A percentile compares a stretch with the other conserved stretches of the same genome.
These are phyloP conservation scores for Colletotrichum ledebouriae DNA, from an alignment of 2,329 filamentous ascomycete genomes.

Conservation along the genomic window DNA sequence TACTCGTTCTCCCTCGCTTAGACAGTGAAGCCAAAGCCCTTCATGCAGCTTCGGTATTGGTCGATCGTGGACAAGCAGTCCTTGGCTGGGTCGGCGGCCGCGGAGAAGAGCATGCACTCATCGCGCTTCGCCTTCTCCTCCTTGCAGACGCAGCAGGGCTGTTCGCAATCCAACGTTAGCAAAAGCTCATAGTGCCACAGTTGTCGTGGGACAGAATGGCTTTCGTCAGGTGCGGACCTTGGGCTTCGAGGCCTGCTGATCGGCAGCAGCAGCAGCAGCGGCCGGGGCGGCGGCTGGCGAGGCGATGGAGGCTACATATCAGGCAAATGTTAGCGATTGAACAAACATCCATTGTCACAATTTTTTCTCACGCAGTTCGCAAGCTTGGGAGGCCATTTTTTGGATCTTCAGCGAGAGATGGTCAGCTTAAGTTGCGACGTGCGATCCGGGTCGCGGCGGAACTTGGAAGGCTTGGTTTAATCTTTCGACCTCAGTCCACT, in stretches of 20 bases:
- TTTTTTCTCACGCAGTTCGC: slow-evolving; percentile 48
- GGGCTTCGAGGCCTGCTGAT: slow-evolving; percentile 55
- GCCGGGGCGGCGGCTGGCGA: slow-evolving; percentile 48
- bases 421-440: slow-evolving; percentile 1
- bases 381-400: slow-evolving; percentile 49
- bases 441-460: slow-evolving; percentile 17
- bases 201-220: neutral
- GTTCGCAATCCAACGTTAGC: slow-evolving; percentile 28
- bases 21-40: slow-evolving; percentile 88
- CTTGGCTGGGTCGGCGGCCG: slow-evolving; percentile 81
- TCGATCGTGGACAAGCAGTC: slow-evolving; percentile 88
- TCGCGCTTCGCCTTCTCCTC: slow-evolving; percentile 92
- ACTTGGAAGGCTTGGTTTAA: neutral
- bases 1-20: slow-evolving; percentile 48
- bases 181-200: neutral
- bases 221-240: slow-evolving; percentile 53
- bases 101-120: slow-evolving; percentile 99
- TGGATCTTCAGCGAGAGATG: slow-evolving; percentile 26
- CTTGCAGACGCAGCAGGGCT: slow-evolving; percentile 99
- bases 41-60: slow-evolving; percentile 93
- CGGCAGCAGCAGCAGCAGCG: slow-evolving; percentile 46
- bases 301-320: slow-evolving; percentile 45
- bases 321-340: slow-evolving; percentile 25
- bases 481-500: slow-evolving; percentile 36
- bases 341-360: neutral